phyloP scores from a whole-genome alignment of 208 protist species.

The Wallacemonas sp. region DNA sequence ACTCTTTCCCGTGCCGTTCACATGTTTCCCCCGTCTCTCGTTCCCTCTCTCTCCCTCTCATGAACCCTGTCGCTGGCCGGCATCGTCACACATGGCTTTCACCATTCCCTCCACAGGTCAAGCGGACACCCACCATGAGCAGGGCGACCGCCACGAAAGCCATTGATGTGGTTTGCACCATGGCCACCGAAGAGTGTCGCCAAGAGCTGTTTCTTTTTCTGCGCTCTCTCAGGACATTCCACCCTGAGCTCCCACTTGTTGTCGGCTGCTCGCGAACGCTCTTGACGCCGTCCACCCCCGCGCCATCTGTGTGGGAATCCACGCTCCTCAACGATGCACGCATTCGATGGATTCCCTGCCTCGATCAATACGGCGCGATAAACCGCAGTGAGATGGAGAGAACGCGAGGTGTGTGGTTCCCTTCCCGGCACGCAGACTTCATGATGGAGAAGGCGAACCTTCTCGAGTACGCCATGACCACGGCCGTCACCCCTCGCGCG shows the following conservation, averaged over 20 bases:
- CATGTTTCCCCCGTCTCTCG: too few species aligned
- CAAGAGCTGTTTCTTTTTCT: slow-evolving; percentile 75
- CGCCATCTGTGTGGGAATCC: background rate
- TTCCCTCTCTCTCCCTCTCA: too few species aligned
- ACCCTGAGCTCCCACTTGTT: slow-evolving; percentile 51
- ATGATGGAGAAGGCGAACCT: slow-evolving; percentile 90
- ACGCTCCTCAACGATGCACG: slow-evolving; percentile 24
- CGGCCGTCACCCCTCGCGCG: background rate
- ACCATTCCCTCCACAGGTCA: too few species aligned
- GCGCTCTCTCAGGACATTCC: slow-evolving; percentile 49
- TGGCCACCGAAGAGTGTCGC: slow-evolving; percentile 82
- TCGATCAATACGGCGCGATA: slow-evolving; percentile 67
- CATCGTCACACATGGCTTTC: too few species aligned
- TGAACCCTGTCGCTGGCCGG: too few species aligned
- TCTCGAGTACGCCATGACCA: slow-evolving; percentile 64
- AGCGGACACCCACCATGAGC: too few species aligned
- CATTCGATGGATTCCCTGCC: slow-evolving; percentile 63
- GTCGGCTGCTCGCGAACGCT: slow-evolving; percentile 60
- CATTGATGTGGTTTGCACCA: slow-evolving; percentile 70
- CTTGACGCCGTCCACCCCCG: slow-evolving; percentile 8
- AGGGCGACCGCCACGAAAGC: slow-evolving; percentile 8
- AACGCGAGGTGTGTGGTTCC: slow-evolving; percentile 65
- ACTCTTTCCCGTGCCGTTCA: too few species aligned
- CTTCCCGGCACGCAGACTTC: slow-evolving; percentile 72
- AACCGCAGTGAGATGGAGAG: slow-evolving; percentile 67